Percentiles rank a stretch among this genome's conserved stretches.
These are phyloP conservation scores for Parietichytrium sp. DNA, from an alignment of 108 stramenopile genomes.

Conservation along the genomic window DNA sequence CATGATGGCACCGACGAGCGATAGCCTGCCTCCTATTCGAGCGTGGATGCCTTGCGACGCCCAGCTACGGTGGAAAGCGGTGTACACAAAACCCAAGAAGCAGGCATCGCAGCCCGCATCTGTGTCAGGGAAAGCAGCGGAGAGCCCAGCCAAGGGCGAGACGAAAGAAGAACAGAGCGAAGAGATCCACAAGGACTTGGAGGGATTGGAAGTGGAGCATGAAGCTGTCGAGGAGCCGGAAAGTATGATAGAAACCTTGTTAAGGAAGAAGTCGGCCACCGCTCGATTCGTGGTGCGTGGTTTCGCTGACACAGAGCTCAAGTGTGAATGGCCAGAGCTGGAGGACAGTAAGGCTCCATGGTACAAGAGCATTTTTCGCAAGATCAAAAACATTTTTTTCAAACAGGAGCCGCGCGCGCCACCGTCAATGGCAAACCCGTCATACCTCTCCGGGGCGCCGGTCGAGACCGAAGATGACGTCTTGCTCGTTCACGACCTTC, in stretches of 20 bases:
- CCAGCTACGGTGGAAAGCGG: slow-evolving; percentile 47
- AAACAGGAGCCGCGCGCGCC: slow-evolving; percentile 56
- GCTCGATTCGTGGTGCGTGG: background rate
- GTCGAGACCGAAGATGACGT: slow-evolving; percentile 66
- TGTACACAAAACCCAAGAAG: background rate
- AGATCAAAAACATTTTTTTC: slow-evolving; percentile 36
- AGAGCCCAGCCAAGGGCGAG: background rate
- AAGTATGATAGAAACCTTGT: background rate
- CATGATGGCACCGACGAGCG: slow-evolving; percentile 61
- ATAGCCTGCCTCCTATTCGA: slow-evolving; percentile 52
- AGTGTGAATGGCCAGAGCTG: slow-evolving; percentile 32
- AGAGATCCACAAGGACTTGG: slow-evolving; percentile 23
- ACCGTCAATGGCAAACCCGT: slow-evolving; percentile 61
- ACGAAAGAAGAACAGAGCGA: background rate
- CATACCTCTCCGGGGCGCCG: slow-evolving; percentile 53
- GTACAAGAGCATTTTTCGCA: background rate
- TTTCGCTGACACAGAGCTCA: slow-evolving; percentile 15
- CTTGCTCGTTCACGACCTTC: slow-evolving; percentile 54
- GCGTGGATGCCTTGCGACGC: slow-evolving; percentile 55
- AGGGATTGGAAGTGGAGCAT: background rate
- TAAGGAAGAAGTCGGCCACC: background rate
- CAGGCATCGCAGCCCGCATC: background rate
- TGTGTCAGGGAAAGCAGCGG: background rate
- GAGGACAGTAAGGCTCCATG: background rate
- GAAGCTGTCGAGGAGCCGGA: background rate